Evolutionary conservation across 306 rosid species (phyloP).

Genomic region (Corylus heterophylla): DNA sequence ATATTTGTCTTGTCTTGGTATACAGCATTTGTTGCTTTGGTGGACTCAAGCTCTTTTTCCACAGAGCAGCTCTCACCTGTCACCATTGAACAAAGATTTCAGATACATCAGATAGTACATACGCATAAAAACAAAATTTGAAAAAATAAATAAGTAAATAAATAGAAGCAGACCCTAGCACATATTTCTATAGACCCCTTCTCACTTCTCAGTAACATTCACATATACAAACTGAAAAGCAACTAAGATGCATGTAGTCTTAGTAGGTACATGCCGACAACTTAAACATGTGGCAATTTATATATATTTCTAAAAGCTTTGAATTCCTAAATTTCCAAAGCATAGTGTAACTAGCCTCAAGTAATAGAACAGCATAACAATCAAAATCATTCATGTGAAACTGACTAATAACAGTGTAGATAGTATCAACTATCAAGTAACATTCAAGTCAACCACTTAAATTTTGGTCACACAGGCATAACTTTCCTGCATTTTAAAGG

Average conservation of each 20-base stretch:
- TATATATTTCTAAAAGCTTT: not conserved
- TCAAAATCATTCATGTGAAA: not conserved
- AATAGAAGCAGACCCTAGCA: not conserved
- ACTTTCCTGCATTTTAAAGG: slow-evolving; percentile 1
- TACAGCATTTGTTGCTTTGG: slow-evolving; percentile 77
- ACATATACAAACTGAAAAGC: not conserved
- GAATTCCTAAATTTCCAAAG: not conserved
- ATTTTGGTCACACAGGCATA: not conserved
- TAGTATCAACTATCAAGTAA: not conserved
- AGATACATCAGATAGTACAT: slow-evolving; percentile 2
- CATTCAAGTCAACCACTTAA: not conserved
- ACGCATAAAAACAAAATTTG: not conserved
- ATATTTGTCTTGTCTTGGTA: slow-evolving; percentile 98
- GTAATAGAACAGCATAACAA: not conserved
- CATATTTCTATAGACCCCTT: not conserved
- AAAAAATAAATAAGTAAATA: too few species aligned
- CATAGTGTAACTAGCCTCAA: not conserved
- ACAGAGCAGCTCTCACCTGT: slow-evolving; percentile 97
- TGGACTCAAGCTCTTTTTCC: slow-evolving; percentile 79
- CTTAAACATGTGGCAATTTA: not conserved
- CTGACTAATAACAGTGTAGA: slow-evolving; percentile 1
- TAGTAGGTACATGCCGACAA: not conserved
- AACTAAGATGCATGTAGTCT: not conserved
- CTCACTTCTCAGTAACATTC: not conserved
- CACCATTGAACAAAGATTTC: slow-evolving; percentile 26